These are phyloP conservation scores for Cairneyella variabilis DNA, from an alignment of 495 filamentous ascomycete species.

Conservation along the genomic window DNA sequence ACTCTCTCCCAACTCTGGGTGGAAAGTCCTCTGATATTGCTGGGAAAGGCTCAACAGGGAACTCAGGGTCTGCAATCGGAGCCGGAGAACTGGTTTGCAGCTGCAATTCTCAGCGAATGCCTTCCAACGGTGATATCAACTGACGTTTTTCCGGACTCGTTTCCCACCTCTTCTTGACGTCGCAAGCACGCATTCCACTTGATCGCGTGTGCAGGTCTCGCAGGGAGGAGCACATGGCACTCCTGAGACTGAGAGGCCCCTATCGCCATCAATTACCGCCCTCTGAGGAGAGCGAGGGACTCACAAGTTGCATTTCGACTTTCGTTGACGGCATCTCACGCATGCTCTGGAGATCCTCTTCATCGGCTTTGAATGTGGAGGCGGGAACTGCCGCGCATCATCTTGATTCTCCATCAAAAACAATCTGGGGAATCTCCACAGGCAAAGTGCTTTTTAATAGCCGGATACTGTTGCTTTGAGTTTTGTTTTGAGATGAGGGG, in stretches of 20 bases:
- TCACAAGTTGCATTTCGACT: slow-evolving; percentile 60
- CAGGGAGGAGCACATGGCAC: slow-evolving; percentile 51
- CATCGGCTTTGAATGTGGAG: slow-evolving; percentile 16
- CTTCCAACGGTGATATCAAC: slow-evolving; percentile 22
- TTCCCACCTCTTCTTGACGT: slow-evolving; percentile 57
- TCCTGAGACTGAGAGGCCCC: slow-evolving; percentile 42
- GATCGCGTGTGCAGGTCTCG: slow-evolving; percentile 51
- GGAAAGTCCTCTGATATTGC: slow-evolving; percentile 26
- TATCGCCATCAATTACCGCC: slow-evolving; percentile 22
- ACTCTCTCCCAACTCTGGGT: slow-evolving; percentile 27
- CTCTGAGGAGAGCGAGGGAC: slow-evolving; percentile 25
- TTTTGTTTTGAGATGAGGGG: too few relatives aligned
- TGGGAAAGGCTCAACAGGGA: slow-evolving; percentile 31
- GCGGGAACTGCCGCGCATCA: slow-evolving; percentile 9
- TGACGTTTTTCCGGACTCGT: slow-evolving; percentile 36
- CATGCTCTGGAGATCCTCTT: slow-evolving; percentile 60
- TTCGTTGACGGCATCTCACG: slow-evolving; percentile 56
- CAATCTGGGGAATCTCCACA: too few relatives aligned
- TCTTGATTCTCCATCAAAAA: too few relatives aligned
- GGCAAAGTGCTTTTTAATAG: too few relatives aligned
- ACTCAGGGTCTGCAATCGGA: slow-evolving; percentile 26
- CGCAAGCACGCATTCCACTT: slow-evolving; percentile 55
- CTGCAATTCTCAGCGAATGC: slow-evolving; percentile 18
- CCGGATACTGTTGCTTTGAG: too few relatives aligned
- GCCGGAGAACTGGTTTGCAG: slow-evolving; percentile 7